A percentile compares a stretch with the other conserved stretches of the same genome.
These are phyloP conservation scores for Pilobolus umbonatus DNA, from an alignment of 192 early-diverging fungal species.

Conservation along the genomic window DNA sequence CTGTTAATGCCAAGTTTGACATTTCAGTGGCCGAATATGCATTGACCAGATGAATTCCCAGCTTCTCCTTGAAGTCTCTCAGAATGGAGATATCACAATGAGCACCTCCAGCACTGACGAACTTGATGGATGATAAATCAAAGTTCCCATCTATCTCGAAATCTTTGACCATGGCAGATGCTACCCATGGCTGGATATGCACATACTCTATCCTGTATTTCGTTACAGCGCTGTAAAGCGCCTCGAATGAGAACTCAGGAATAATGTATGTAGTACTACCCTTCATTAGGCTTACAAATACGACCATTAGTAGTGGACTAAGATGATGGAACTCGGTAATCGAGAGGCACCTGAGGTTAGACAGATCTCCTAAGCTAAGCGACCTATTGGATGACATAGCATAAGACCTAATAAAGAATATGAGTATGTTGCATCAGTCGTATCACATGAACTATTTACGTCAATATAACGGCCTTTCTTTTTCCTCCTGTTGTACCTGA, in stretches of 20 bases:
- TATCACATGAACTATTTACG: too few species aligned
- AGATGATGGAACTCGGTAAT: constrained; percentile 2
- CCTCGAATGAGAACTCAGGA: constrained; percentile 51
- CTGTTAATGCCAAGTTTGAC: background rate
- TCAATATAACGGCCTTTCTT: constrained; percentile 20
- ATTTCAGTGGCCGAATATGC: constrained; percentile 7
- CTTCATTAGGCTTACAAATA: background rate
- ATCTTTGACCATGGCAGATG: constrained; percentile 48
- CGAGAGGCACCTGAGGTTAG: background rate
- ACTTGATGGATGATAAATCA: constrained; percentile 25
- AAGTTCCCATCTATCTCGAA: constrained; percentile 28
- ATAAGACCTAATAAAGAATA: too few species aligned
- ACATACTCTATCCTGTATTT: constrained; percentile 53
- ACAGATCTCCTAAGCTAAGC: constrained; percentile 4
- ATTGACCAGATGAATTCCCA: background rate
- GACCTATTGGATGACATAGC: too few species aligned
- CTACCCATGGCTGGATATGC: constrained; percentile 59
- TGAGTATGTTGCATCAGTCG: too few species aligned
- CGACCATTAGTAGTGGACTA: background rate
- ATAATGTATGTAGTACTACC: constrained; percentile 20
- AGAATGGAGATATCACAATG: background rate
- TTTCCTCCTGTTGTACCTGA: constrained; percentile 32
- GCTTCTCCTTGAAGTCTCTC: background rate
- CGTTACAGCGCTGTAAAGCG: constrained; percentile 47
- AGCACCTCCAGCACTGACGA: background rate